These are phyloP conservation scores for Scalesia atractyloides DNA, from an alignment of 129 eudicot species.

Conservation along the genomic window DNA sequence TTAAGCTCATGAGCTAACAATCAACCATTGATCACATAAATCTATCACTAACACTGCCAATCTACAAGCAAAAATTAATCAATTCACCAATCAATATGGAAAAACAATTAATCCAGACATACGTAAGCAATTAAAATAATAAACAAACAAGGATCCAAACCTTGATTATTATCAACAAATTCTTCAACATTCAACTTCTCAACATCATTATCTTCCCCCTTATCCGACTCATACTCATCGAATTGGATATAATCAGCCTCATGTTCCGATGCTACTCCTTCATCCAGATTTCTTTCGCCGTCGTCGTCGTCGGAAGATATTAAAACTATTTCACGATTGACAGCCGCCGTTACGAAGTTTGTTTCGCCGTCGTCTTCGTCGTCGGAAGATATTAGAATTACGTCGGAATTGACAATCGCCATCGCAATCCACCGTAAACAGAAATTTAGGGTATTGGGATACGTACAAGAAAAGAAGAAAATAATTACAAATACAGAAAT, in stretches of 20 bases:
- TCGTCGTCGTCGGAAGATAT: conserved; percentile 44
- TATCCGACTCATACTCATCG: conserved; percentile 14
- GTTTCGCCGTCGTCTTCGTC: conserved; percentile 30
- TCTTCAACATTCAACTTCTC: conserved; percentile 22
- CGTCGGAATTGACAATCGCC: conserved; percentile 36
- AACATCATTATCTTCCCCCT: conserved; percentile 27
- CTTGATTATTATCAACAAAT: conserved; percentile 33
- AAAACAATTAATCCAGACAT: background rate
- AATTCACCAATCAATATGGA: background rate
- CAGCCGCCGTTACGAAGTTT: conserved; percentile 17
- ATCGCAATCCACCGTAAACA: conserved; percentile 7
- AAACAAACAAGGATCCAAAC: conserved; percentile 31
- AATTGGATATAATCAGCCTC: conserved; percentile 23
- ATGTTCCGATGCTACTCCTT: conserved; percentile 26
- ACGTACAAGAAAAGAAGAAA: no score
- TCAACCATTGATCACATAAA: background rate
- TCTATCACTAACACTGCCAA: background rate
- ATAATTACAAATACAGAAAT: no score
- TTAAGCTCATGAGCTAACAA: background rate
- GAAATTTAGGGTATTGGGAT: conserved; percentile 3
- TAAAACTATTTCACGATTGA: conserved; percentile 34
- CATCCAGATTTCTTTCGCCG: background rate
- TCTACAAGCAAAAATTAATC: conserved; percentile 11
- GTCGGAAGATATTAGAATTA: conserved; percentile 43
- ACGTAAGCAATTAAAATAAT: background rate